Percentiles rank a stretch among this genome's conserved stretches.
Conservation (phyloP, 108 stramenopile genomes). For the Cyclotella sp. region DNA sequence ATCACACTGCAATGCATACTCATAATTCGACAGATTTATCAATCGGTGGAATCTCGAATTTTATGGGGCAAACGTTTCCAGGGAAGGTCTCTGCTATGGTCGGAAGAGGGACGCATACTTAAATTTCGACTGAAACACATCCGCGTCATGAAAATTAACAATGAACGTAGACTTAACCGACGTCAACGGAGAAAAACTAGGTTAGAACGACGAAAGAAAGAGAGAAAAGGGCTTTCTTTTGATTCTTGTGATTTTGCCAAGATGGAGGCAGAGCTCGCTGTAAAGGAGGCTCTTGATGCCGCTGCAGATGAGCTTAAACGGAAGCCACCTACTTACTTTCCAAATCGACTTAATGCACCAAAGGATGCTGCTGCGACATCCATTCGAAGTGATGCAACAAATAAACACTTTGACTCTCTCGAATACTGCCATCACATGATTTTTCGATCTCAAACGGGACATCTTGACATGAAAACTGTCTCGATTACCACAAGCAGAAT, state of each 20-base stretch:
- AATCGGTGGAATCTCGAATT: constrained; percentile 5
- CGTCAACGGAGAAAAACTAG: constrained; percentile 21
- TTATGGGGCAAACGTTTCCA: constrained; percentile 36
- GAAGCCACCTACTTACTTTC: constrained; percentile 46
- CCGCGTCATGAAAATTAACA: constrained; percentile 17
- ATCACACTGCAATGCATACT: not conserved
- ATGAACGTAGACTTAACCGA: constrained; percentile 32
- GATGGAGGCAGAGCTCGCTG: constrained; percentile 10
- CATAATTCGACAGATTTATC: not conserved
- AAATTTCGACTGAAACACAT: constrained; percentile 42
- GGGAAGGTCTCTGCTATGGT: constrained; percentile 32
- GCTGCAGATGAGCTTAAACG: constrained; percentile 13
- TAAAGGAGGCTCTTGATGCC: constrained; percentile 26
- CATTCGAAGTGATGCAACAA: constrained; percentile 23
- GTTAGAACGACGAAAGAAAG: constrained; percentile 24
- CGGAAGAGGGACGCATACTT: constrained; percentile 13
- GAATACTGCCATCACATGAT: constrained; percentile 46
- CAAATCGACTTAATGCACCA: not conserved
- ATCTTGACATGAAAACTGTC: constrained; percentile 10
- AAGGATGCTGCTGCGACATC: not conserved
- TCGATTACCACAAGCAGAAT: constrained; percentile 9
- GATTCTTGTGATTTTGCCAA: constrained; percentile 15
- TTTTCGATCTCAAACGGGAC: constrained; percentile 2
- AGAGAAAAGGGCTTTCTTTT: constrained; percentile 16
- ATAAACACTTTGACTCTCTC: constrained; percentile 33